Percentiles rank a stretch among this genome's conserved stretches.
Evolutionary conservation across 139 green algal species (phyloP).

Genomic region (Limnomonas spitsbergensis): DNA sequence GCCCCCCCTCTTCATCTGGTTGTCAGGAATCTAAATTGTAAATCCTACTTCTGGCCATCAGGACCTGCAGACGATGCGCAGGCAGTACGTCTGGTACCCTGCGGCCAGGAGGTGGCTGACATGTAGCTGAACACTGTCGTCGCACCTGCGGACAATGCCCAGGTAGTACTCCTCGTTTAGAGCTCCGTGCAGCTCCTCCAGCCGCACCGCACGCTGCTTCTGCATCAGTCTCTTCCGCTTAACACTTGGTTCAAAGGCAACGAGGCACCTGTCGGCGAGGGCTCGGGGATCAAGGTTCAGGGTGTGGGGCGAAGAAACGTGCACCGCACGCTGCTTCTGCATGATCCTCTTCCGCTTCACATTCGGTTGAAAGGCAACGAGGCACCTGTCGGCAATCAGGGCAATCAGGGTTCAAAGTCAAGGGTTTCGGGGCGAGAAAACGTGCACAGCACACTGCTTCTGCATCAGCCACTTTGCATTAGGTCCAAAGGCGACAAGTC

Average conservation of each 20-base stretch:
- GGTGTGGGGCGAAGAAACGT: no score
- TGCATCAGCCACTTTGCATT: slow-evolving; percentile 44
- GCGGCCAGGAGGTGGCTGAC: no score
- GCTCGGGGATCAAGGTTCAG: no score
- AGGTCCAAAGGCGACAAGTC: slow-evolving; percentile 49
- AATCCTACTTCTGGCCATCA: no score
- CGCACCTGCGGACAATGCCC: slow-evolving; percentile 23
- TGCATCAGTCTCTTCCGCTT: slow-evolving; percentile 43
- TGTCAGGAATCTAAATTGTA: no score
- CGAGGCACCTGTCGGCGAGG: slow-evolving; percentile 50
- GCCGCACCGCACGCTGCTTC: slow-evolving; percentile 27
- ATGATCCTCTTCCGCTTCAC: slow-evolving; percentile 30
- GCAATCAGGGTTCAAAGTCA: no score
- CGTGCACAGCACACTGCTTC: slow-evolving; percentile 25
- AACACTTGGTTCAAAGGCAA: slow-evolving; percentile 42
- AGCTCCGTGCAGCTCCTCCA: slow-evolving; percentile 40
- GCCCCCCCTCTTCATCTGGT: no score
- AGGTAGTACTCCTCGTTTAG: slow-evolving; percentile 45
- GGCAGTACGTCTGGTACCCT: no score
- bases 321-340: slow-evolving; percentile 40
- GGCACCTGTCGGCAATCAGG: no score
- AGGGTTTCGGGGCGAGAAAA: no score
- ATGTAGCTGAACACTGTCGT: no score
- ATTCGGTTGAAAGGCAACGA: slow-evolving; percentile 49
- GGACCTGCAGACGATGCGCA: no score